Conservation (phyloP, 2,329 filamentous ascomycete genomes). For the Thyridium curvatum region DNA sequence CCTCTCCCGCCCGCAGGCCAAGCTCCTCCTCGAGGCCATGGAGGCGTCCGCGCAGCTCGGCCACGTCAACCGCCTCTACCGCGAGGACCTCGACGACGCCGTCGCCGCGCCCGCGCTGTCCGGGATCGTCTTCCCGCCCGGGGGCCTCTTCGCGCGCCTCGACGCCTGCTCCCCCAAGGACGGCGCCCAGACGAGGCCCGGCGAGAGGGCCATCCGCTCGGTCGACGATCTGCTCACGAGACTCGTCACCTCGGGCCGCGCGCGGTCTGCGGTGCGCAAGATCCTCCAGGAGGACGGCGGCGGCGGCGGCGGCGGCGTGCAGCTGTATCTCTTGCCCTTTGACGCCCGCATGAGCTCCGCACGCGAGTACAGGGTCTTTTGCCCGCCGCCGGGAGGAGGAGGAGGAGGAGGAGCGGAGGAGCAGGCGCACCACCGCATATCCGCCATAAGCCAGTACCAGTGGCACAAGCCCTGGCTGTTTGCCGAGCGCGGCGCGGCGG, state of each 20-base stretch:
- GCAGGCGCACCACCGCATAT: constrained; percentile 16
- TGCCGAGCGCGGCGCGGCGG: constrained; percentile 3
- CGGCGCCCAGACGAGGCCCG: constrained; percentile 16
- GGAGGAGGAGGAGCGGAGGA: too few species aligned
- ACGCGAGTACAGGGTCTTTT: constrained; percentile 37
- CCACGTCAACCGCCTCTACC: constrained; percentile 19
- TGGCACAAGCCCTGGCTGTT: constrained; percentile 30
- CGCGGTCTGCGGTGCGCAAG: constrained; percentile 18
- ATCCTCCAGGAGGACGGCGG: constrained; percentile 17
- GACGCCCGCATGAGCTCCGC: constrained; percentile 27
- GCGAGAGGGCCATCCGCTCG: constrained; percentile 17
- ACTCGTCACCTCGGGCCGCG: constrained; percentile 30
- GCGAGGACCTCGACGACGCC: constrained; percentile 24
- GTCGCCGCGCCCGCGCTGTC: constrained; percentile 18
- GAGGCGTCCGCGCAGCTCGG: constrained; percentile 22
- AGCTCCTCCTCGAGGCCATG: constrained; percentile 20
- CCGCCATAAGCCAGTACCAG: constrained; percentile 31
- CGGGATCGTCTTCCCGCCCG: constrained; percentile 18
- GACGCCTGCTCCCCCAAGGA: constrained; percentile 37
- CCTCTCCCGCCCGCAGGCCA: constrained; percentile 19
- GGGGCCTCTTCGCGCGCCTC: constrained; percentile 35
- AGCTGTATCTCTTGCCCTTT: constrained; percentile 33
- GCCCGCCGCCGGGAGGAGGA: too few species aligned
- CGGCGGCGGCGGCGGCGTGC: constrained; percentile 10
- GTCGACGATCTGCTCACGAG: constrained; percentile 25